Evolutionary conservation across 2,329 filamentous ascomycete species (phyloP), one percentile per base, ranked within the genome.

Genomic region (Blumeriella jaapii): DNA sequence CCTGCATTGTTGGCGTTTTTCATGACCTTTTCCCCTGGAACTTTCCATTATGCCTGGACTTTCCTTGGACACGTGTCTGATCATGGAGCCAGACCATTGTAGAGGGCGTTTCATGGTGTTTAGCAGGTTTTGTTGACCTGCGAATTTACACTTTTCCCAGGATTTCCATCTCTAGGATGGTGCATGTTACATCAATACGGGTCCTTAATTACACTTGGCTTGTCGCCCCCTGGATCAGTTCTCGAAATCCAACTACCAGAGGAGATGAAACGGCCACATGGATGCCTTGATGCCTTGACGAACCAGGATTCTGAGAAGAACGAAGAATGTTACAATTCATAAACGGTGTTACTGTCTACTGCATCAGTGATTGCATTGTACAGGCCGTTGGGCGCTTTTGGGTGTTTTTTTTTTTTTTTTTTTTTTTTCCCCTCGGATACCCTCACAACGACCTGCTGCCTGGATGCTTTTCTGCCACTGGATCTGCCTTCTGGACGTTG

Each of bases 321-420:
- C 41, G 43, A 37, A 38, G 38, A 41, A 39, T 42, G 39, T 12
- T 20, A 31, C 31, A 29, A 46, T 31, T 41, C 44, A 40, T 29
- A 29, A 36, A 36, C 39, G 40, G 31, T 47, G 34, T 32, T 38
- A 40, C 45, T 52, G 47, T 48, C 41, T 41, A 45, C 36, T 54
- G 51, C 51, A 53, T 51, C 46, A 49, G 51, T 53, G 39, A 47
- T 49, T 52, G 51, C 52, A 54, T 51, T 41, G 45, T 46, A 50
- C 45, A 46, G 46, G 45, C 48, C 50, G 43, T 51, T 49, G 38
- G 42, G 51, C 48, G 41, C 49, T 41, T 42, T 38, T 31, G 31
- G 41, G 38, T 29, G 44, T 36, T 46, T 46, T 42, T 46, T 45
- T 34, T 47, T 36, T 20, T 47, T 24, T 23, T 41, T 31, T 31